Percentiles rank a stretch among this genome's conserved stretches.
These are phyloP conservation scores for Xylariales sp. DNA, from an alignment of 2,329 filamentous ascomycete genomes.

Conservation along the genomic window DNA sequence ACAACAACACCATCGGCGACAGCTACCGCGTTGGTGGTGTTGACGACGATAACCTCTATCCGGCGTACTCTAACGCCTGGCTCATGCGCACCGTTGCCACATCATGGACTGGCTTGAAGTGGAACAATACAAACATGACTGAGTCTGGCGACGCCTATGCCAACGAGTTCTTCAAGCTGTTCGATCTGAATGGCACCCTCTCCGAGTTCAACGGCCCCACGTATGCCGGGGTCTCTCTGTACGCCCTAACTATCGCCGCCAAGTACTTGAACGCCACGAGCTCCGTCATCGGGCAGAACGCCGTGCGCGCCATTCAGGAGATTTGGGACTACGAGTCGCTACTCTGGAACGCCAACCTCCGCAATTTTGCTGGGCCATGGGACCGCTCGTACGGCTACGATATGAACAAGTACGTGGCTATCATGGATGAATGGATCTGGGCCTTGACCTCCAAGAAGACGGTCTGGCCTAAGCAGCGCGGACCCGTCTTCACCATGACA, in stretches of 20 bases:
- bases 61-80: not conserved
- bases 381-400: constrained; percentile 50
- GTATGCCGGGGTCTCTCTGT: constrained; percentile 48
- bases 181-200: constrained; percentile 18
- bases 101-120: not conserved
- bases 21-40: not conserved
- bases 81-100: not conserved
- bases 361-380: constrained; percentile 49
- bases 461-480: constrained; percentile 27
- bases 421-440: constrained; percentile 46
- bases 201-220: constrained; percentile 32
- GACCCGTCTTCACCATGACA: too few species aligned
- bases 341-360: constrained; percentile 24
- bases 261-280: constrained; percentile 42
- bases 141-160: not conserved
- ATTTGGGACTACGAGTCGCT: constrained; percentile 38
- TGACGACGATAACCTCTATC: not conserved
- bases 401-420: constrained; percentile 46
- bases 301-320: constrained; percentile 34
- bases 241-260: constrained; percentile 42
- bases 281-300: constrained; percentile 40
- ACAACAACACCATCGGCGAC: constrained; percentile 11
- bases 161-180: not conserved
- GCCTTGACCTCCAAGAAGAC: constrained; percentile 33
- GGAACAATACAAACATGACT: not conserved